phyloP scores from a whole-genome alignment of 2,329 filamentous ascomycete species.

The Penicillium sp. region DNA sequence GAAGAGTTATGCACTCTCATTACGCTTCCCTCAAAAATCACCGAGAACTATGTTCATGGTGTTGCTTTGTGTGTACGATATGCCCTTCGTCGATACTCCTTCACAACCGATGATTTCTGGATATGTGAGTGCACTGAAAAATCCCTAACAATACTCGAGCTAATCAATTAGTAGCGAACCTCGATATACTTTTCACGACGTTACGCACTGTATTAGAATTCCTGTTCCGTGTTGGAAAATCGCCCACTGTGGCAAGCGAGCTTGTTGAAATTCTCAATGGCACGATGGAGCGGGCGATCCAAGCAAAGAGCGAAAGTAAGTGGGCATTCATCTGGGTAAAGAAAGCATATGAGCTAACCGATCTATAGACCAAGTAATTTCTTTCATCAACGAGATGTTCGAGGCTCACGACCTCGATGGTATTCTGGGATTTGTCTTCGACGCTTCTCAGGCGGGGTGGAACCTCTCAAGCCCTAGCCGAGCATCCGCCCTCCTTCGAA shows the following conservation, averaged over 20 bases:
- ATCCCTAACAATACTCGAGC: not conserved
- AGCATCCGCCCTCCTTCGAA: slow-evolving; percentile 38
- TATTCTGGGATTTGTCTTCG: slow-evolving; percentile 28
- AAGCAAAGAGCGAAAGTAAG: slow-evolving; percentile 34
- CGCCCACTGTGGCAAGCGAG: slow-evolving; percentile 37
- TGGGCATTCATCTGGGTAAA: not conserved
- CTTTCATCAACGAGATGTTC: slow-evolving; percentile 26
- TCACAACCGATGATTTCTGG: slow-evolving; percentile 36
- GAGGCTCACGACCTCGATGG: slow-evolving; percentile 30
- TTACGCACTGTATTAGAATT: slow-evolving; percentile 28
- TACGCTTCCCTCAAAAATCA: slow-evolving; percentile 13
- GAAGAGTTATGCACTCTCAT: slow-evolving; percentile 30
- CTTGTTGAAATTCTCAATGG: slow-evolving; percentile 42
- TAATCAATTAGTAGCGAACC: slow-evolving; percentile 29
- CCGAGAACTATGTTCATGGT: slow-evolving; percentile 45
- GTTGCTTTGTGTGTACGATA: slow-evolving; percentile 41
- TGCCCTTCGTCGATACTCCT: slow-evolving; percentile 38
- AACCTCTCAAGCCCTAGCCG: slow-evolving; percentile 32
- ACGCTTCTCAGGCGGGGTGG: slow-evolving; percentile 28
- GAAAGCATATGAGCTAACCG: slow-evolving; percentile 7
- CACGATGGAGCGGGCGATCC: slow-evolving; percentile 34
- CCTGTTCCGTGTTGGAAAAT: slow-evolving; percentile 31
- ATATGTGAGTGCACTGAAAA: slow-evolving; percentile 28
- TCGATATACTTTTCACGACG: slow-evolving; percentile 26
- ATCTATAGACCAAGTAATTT: slow-evolving; percentile 17